A percentile compares a stretch with the other conserved stretches of the same genome.
Evolutionary conservation across 2,329 filamentous ascomycete genomes (phyloP).

Genomic region (Ceratocystis papillata): DNA sequence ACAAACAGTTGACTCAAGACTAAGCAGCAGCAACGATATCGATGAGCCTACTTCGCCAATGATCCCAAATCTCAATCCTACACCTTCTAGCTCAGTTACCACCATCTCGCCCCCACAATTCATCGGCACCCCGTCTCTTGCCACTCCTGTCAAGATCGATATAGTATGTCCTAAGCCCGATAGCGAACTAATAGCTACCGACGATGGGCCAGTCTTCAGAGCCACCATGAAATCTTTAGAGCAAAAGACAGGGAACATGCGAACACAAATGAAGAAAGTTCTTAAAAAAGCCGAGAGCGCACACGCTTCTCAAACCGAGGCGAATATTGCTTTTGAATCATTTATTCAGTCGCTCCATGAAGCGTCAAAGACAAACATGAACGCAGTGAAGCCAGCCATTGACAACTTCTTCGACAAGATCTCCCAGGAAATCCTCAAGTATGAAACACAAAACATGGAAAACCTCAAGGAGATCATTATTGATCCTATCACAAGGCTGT

Average conservation of each 20-base stretch:
- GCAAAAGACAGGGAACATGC: conserved; percentile 92
- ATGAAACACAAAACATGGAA: conserved; percentile 71
- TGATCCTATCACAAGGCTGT: conserved; percentile 82
- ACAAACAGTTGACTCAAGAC: conserved; percentile 73
- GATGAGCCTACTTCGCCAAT: conserved; percentile 50
- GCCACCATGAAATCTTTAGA: conserved; percentile 94
- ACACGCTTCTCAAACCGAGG: conserved; percentile 64
- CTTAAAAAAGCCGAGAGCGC: conserved; percentile 88
- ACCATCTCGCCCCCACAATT: conserved; percentile 28
- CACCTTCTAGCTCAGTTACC: conserved; percentile 20
- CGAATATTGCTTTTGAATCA: conserved; percentile 71
- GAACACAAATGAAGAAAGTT: conserved; percentile 88
- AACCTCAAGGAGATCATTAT: conserved; percentile 91
- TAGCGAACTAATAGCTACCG: conserved; percentile 72
- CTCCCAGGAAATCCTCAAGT: conserved; percentile 74
- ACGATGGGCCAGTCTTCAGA: conserved; percentile 90
- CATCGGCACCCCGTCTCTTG: conserved; percentile 25
- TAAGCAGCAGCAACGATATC: conserved; percentile 56
- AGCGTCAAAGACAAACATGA: conserved; percentile 80
- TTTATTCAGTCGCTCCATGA: conserved; percentile 83
- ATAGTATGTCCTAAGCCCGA: conserved; percentile 74
- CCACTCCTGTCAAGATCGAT: conserved; percentile 61
- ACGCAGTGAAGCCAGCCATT: conserved; percentile 90
- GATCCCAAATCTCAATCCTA: conserved; percentile 33
- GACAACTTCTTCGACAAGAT: conserved; percentile 99